Evolutionary conservation across 2,329 filamentous ascomycete genomes (phyloP).

Genomic region (Hypoxylon sp.): DNA sequence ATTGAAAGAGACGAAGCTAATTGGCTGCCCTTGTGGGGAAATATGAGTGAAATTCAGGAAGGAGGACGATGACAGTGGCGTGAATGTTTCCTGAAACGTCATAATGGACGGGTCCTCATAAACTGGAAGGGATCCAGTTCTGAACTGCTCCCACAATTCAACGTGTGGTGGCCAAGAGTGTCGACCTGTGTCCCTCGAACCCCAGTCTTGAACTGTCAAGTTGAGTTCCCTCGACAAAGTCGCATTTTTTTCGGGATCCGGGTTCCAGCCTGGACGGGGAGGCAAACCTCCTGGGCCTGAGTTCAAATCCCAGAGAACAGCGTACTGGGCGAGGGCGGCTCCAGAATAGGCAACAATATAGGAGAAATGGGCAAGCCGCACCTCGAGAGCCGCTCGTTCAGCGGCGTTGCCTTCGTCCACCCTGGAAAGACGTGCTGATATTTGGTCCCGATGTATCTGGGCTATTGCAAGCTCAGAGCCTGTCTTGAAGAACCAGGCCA

Average conservation of each 20-base stretch:
- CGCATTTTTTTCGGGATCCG: slow-evolving; percentile 15
- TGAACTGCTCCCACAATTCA: slow-evolving; percentile 4
- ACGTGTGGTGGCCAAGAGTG: slow-evolving; percentile 15
- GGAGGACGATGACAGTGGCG: not conserved
- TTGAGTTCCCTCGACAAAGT: not conserved
- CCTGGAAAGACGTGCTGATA: slow-evolving; percentile 2
- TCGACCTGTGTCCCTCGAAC: not conserved
- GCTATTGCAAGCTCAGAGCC: slow-evolving; percentile 37
- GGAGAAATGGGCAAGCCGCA: not conserved
- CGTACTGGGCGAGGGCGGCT: slow-evolving; percentile 29
- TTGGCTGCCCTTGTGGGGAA: not conserved
- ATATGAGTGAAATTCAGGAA: not conserved
- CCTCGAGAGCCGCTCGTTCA: not conserved
- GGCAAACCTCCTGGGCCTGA: slow-evolving; percentile 10
- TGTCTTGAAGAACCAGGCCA: slow-evolving; percentile 34
- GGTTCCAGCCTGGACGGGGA: slow-evolving; percentile 27
- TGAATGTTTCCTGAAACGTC: too few relatives aligned
- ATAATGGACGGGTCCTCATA: slow-evolving; percentile 10
- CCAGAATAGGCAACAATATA: not conserved
- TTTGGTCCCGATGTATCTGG: not conserved
- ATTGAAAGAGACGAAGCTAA: not conserved
- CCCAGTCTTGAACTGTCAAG: slow-evolving; percentile 7
- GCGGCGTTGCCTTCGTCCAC: not conserved
- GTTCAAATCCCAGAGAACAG: slow-evolving; percentile 35
- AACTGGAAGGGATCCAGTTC: not conserved